A percentile compares a stretch with the other conserved stretches of the same genome.
phyloP scores from a whole-genome alignment of 805 yeast species.

The Wickerhamiella kurtzmanii region DNA sequence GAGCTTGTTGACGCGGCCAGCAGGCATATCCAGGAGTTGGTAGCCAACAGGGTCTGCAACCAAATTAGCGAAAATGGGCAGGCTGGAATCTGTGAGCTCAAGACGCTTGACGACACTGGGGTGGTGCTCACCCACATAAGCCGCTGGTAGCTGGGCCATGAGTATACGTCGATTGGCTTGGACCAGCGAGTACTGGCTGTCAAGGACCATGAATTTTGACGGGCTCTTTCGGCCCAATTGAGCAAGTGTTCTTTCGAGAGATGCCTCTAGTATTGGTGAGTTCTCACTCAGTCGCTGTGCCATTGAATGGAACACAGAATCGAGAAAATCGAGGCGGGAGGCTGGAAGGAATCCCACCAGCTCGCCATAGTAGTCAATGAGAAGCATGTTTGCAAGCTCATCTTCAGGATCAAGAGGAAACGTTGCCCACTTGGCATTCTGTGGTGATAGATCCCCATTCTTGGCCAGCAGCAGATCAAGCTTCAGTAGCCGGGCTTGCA shows the following conservation, averaged over 20 bases:
- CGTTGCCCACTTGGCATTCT: not conserved
- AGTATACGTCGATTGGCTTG: constrained; percentile 4
- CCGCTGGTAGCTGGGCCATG: constrained; percentile 15
- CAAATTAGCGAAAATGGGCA: constrained; percentile 15
- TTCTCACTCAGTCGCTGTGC: not conserved
- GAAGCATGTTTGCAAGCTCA: constrained; percentile 7
- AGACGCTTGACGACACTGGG: constrained; percentile 5
- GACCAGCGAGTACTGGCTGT: constrained; percentile 9
- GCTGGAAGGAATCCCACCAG: constrained; percentile 2
- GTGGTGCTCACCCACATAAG: constrained; percentile 11
- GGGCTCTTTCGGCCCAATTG: not conserved
- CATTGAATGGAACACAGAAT: not conserved
- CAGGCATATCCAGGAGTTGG: constrained; percentile 7
- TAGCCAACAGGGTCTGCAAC: constrained; percentile 7
- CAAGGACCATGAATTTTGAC: constrained; percentile 12
- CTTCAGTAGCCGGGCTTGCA: constrained; percentile 16
- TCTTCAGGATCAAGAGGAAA: constrained; percentile 8
- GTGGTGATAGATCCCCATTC: not conserved
- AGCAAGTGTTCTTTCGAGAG: too few relatives aligned
- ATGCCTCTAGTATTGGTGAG: not conserved
- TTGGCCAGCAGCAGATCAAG: constrained; percentile 10
- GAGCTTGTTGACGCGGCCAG: constrained; percentile 5
- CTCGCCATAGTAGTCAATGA: constrained; percentile 11
- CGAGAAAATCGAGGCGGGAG: not conserved
- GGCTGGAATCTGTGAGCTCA: constrained; percentile 4